A percentile compares a stretch with the other conserved stretches of the same genome.
phyloP scores from a whole-genome alignment of 2,329 filamentous ascomycete species.

The Dendrostoma leiphaemia region DNA sequence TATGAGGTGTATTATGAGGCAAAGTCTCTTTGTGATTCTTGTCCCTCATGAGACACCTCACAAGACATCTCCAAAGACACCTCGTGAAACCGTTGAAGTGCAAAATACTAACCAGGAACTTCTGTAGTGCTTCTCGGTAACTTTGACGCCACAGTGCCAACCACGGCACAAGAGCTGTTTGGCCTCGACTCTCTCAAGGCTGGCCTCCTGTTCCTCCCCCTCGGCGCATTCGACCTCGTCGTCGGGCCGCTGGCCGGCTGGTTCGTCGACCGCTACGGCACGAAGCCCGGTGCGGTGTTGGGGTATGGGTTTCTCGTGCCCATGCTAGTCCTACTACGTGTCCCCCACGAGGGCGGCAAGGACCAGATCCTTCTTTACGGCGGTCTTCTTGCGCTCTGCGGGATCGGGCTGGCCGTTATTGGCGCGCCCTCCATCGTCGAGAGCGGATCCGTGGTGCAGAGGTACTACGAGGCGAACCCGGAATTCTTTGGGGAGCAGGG shows the following conservation, averaged over 20 bases:
- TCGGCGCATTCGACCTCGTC: slow-evolving; percentile 34
- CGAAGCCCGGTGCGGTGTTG: slow-evolving; percentile 29
- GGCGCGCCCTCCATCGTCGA: slow-evolving; percentile 56
- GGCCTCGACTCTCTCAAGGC: slow-evolving; percentile 33
- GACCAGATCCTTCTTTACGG: slow-evolving; percentile 12
- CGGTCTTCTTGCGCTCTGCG: slow-evolving; percentile 26
- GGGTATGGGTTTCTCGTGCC: slow-evolving; percentile 24
- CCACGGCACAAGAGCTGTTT: slow-evolving; percentile 34
- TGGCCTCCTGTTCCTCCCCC: slow-evolving; percentile 35
- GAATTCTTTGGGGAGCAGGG: slow-evolving; percentile 53
- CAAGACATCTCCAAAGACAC: too few species aligned
- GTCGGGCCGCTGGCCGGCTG: slow-evolving; percentile 33
- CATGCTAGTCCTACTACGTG: slow-evolving; percentile 11
- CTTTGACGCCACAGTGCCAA: slow-evolving; percentile 39
- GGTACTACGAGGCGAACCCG: slow-evolving; percentile 53
- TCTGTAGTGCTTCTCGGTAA: slow-evolving; percentile 31
- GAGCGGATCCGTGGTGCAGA: slow-evolving; percentile 51
- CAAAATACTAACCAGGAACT: too few species aligned
- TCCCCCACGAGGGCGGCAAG: slow-evolving; percentile 7
- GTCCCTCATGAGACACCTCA: too few species aligned
- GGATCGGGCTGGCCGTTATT: slow-evolving; percentile 51
- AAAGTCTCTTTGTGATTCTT: too few species aligned
- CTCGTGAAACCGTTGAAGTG: too few species aligned
- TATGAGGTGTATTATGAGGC: too few species aligned
- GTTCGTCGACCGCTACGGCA: slow-evolving; percentile 35